Conservation (phyloP, 2,329 filamentous ascomycete species). For the Ceratocystis albifundus region DNA sequence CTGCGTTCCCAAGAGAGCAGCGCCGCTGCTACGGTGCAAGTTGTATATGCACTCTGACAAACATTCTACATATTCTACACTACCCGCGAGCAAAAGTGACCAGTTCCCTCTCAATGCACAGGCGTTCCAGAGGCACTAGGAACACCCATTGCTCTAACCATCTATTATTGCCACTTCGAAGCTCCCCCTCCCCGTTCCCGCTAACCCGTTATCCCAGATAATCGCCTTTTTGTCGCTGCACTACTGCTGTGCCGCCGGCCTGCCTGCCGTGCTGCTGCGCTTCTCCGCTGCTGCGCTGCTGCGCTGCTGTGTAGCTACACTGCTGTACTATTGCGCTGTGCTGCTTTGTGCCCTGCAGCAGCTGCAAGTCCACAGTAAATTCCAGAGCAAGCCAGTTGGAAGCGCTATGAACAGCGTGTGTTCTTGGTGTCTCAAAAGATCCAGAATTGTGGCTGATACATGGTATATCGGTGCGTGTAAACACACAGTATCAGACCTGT, state of each 20-base stretch:
- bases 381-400: neutral
- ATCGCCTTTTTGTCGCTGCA: neutral
- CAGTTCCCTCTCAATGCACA: neutral
- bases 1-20: neutral
- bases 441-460: constrained; percentile 14
- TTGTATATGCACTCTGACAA: neutral
- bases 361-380: neutral
- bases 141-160: constrained; percentile 1
- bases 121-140: neutral
- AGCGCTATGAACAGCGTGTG: constrained; percentile 10
- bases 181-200: neutral
- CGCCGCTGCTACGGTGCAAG: neutral
- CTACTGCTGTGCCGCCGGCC: neutral
- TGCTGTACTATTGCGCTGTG: too few species aligned
- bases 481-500: neutral
- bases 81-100: neutral
- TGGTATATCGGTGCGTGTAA: neutral
- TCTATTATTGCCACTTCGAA: constrained; percentile 2
- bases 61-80: neutral
- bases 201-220: neutral
- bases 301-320: too few species aligned
- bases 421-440: constrained; percentile 12
- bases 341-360: too few species aligned
- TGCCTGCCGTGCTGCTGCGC: too few species aligned
- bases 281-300: too few species aligned